Conservation (phyloP, 345 rosid species). For the Eucalyptus marginata region DNA sequence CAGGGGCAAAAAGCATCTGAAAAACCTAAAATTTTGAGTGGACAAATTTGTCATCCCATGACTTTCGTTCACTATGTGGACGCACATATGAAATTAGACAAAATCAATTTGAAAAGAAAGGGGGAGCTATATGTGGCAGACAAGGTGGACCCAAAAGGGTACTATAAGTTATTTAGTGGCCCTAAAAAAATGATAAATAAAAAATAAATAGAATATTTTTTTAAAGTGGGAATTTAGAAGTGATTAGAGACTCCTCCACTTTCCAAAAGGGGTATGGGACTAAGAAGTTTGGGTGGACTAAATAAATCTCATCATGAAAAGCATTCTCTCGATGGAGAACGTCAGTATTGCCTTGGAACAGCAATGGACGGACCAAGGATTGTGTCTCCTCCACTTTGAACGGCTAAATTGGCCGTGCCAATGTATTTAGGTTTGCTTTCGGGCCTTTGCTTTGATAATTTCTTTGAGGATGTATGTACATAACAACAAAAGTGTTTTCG, state of each 20-base stretch:
- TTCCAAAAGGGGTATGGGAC: slow-evolving; percentile 60
- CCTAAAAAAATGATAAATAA: not conserved
- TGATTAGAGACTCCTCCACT: slow-evolving; percentile 15
- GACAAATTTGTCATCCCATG: not conserved
- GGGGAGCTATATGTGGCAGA: slow-evolving; percentile 35
- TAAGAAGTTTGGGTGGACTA: slow-evolving; percentile 13
- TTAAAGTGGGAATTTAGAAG: not conserved
- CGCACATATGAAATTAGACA: not conserved
- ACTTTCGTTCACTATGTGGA: not conserved
- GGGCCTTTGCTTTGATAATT: not conserved
- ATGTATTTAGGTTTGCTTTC: not conserved
- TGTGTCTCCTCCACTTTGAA: slow-evolving; percentile 12
- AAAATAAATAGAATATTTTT: not conserved
- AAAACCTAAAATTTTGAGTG: not conserved
- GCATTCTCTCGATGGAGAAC: not conserved
- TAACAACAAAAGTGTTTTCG: not conserved
- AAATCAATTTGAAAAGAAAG: slow-evolving; percentile 3
- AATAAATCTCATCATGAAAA: not conserved
- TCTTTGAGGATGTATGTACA: not conserved
- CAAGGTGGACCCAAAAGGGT: slow-evolving; percentile 34
- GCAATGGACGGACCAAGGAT: not conserved
- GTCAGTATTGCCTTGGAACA: slow-evolving; percentile 10
- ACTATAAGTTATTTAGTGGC: not conserved
- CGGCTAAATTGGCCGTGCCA: slow-evolving; percentile 1
- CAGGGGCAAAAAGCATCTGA: not conserved